phyloP scores from a whole-genome alignment of 2,329 filamentous ascomycete species.

The Incumbomyces lentus region DNA sequence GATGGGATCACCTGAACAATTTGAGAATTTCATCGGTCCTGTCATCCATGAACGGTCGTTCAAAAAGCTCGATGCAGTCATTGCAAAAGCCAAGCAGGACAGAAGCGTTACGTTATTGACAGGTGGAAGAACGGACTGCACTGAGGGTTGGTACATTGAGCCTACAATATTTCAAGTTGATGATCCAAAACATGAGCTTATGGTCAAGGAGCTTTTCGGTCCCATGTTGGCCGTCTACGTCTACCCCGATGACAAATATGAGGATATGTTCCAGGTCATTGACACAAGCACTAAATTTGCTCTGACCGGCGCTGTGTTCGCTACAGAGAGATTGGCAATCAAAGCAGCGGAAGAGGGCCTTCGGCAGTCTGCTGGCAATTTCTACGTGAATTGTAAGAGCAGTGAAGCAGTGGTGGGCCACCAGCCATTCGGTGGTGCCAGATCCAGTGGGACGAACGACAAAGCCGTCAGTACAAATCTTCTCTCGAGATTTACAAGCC shows the following conservation, averaged over 20 bases:
- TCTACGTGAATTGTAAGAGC: conserved; percentile 39
- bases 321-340: conserved; percentile 29
- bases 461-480: conserved; percentile 59
- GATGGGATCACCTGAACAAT: conserved; percentile 59
- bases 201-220: conserved; percentile 73
- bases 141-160: conserved; percentile 71
- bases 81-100: conserved; percentile 71
- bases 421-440: conserved; percentile 60
- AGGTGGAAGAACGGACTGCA: conserved; percentile 68
- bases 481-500: conserved; percentile 55
- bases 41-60: conserved; percentile 77
- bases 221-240: conserved; percentile 65
- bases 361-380: conserved; percentile 31
- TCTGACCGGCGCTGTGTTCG: conserved; percentile 35
- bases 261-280: conserved; percentile 26
- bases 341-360: conserved; percentile 29
- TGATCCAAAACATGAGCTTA: conserved; percentile 62
- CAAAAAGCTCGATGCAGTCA: conserved; percentile 66
- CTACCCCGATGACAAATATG: conserved; percentile 60
- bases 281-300: conserved; percentile 33
- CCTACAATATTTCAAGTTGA: conserved; percentile 71
- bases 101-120: conserved; percentile 59
- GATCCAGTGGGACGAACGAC: conserved; percentile 62
- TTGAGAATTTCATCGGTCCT: conserved; percentile 73
- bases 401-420: conserved; percentile 65